Conservation (phyloP, 2,329 filamentous ascomycete species). For the Fusarium kyushuense region DNA sequence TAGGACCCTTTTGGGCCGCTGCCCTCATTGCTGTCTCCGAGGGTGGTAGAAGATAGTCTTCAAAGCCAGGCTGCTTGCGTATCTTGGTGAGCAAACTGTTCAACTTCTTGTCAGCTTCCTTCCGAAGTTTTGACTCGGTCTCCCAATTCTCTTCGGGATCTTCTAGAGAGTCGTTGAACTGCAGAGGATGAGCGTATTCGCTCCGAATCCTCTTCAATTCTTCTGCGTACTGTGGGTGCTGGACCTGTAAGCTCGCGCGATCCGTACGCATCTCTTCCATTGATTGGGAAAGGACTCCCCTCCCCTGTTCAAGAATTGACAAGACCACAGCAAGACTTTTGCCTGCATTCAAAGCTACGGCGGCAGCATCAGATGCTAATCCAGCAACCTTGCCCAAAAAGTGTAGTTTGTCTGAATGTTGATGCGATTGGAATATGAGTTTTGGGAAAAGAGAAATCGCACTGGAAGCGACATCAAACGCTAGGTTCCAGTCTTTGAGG, state of each 20-base stretch:
- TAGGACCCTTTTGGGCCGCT: not conserved
- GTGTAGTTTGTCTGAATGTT: not conserved
- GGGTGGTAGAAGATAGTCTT: not conserved
- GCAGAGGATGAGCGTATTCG: no score
- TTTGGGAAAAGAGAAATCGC: not conserved
- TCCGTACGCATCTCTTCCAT: constrained; percentile 4
- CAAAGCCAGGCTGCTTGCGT: not conserved
- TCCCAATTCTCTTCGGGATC: no score
- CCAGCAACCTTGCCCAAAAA: not conserved
- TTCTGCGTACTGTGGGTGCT: not conserved
- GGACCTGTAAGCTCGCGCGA: not conserved
- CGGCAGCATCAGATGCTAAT: not conserved
- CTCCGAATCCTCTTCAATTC: not conserved
- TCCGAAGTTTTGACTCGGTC: not conserved
- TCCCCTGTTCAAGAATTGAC: not conserved
- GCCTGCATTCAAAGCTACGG: not conserved
- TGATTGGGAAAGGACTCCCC: not conserved
- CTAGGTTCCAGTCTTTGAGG: not conserved
- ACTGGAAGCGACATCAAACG: not conserved
- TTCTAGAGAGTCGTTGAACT: no score
- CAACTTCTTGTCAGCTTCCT: not conserved
- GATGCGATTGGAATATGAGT: not conserved
- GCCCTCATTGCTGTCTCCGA: not conserved
- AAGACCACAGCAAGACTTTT: not conserved
- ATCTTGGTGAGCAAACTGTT: not conserved